Evolutionary conservation across 495 filamentous ascomycete genomes (phyloP).

Genomic region (Penicillium canariense): DNA sequence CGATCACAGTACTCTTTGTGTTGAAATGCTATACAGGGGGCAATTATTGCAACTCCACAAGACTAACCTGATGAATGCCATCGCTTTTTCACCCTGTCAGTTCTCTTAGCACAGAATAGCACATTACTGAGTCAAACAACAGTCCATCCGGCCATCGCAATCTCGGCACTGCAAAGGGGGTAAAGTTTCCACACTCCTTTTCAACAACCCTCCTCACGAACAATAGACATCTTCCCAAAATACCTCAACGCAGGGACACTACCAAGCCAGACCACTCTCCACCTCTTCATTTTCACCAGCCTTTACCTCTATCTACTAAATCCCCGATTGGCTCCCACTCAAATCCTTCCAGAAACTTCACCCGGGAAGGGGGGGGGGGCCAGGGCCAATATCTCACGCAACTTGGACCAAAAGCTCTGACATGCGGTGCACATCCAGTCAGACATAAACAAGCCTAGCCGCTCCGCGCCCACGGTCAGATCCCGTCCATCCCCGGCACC

Average conservation of each 20-base stretch:
- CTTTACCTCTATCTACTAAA: not conserved
- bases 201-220: not conserved
- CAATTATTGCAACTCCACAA: too few species aligned
- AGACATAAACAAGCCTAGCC: slow-evolving; percentile 1
- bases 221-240: not conserved
- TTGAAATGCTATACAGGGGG: too few species aligned
- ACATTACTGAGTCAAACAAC: too few species aligned
- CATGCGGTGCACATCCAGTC: not conserved
- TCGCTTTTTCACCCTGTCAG: too few species aligned
- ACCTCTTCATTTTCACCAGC: not conserved
- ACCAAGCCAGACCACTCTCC: not conserved
- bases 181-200: not conserved
- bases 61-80: too few species aligned
- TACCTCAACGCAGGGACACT: not conserved
- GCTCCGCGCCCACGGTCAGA: not conserved
- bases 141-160: not conserved
- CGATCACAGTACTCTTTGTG: too few species aligned
- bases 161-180: not conserved
- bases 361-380: not conserved
- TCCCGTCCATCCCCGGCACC: not conserved
- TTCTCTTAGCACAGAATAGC: too few species aligned
- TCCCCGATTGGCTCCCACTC: slow-evolving; percentile 3
- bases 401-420: not conserved
- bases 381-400: not conserved
- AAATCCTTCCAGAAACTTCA: slow-evolving; percentile 8